These are phyloP conservation scores for Saposhnikovia divaricata DNA, from an alignment of 129 eudicot species.

Conservation along the genomic window DNA sequence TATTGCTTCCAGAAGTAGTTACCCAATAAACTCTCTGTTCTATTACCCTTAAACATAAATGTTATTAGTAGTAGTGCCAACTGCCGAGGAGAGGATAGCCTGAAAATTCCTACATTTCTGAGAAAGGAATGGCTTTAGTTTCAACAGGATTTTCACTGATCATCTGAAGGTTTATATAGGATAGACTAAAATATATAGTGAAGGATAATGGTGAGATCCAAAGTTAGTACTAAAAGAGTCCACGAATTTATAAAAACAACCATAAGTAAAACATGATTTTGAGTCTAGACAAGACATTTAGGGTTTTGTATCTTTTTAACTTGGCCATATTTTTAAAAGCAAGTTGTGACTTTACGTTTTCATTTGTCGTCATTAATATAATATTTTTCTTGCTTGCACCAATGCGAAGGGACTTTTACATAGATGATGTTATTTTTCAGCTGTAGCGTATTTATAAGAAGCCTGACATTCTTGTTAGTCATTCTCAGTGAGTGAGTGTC, in stretches of 20 bases:
- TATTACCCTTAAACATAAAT: too few relatives aligned
- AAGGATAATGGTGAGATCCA: background rate
- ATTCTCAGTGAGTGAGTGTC: too few relatives aligned
- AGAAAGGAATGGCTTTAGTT: background rate
- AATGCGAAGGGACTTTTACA: too few relatives aligned
- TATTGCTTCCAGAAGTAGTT: too few relatives aligned
- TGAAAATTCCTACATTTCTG: background rate
- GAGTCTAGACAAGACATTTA: background rate
- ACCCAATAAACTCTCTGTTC: too few relatives aligned
- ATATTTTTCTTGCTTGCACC: too few relatives aligned
- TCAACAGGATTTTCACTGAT: background rate
- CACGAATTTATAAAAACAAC: background rate
- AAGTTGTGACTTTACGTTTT: background rate
- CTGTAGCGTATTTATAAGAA: too few relatives aligned
- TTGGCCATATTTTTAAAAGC: background rate
- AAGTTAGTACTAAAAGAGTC: background rate
- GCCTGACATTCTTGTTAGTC: too few relatives aligned
- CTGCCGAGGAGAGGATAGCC: background rate
- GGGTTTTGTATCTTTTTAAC: background rate
- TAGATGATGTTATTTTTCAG: too few relatives aligned
- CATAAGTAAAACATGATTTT: background rate
- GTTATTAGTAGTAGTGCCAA: too few relatives aligned
- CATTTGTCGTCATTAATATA: too few relatives aligned
- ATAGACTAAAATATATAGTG: background rate
- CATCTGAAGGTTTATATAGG: background rate